Base-by-base conservation (phyloP, 352 stramenopile genomes). In the Phytophthora ramorum region DNA sequence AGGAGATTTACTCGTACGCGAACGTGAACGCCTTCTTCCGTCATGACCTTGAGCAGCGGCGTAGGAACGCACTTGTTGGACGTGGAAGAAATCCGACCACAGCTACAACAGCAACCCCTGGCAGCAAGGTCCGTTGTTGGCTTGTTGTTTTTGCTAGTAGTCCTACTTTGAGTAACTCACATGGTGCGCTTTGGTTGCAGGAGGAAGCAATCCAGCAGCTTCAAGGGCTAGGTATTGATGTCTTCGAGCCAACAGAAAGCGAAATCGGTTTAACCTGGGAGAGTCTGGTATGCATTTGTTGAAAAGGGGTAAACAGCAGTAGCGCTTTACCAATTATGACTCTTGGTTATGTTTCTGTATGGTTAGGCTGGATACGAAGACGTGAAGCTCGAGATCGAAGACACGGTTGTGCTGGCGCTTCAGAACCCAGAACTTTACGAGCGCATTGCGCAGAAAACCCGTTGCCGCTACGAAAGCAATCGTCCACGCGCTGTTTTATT, bases 391-490 rank as follows among this genome's bases (percentile, higher is more conserved):
- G 90, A 97, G 58, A 97, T 98, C 47, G 85, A 98, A 72, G 91
- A 98, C 52, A 97, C 93, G 1, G 81, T 98, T 17, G 85, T 98
- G 9, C 64, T 97, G 35, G 89, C 93, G n/a, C 76, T 98, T 59
- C 87, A 97, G 49, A 95, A 98, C 53, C 92, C 92, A 1, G 91
- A 97, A 44, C 69, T 96, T 14, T 98, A 97, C 59, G 91, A 97
- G 37, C 70, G 89, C 14, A 97, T 98, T 57, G 91, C 92, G 1
- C 73, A 86, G 24, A 95, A 96, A 66, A 98, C 93, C 1, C 85
- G 93, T 7, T 89, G 79, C 34, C 85, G 88, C 19, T 98, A 91
- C 58, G 91, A 97, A 46, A 95, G 79, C 71, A 97, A 97, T 58
- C 89, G 91, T 0, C 92, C 92, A 13, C 85, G 91, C 24, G 90